Conservation (phyloP, 2,329 filamentous ascomycete genomes). For the Bimuria novae-zelandiae region DNA sequence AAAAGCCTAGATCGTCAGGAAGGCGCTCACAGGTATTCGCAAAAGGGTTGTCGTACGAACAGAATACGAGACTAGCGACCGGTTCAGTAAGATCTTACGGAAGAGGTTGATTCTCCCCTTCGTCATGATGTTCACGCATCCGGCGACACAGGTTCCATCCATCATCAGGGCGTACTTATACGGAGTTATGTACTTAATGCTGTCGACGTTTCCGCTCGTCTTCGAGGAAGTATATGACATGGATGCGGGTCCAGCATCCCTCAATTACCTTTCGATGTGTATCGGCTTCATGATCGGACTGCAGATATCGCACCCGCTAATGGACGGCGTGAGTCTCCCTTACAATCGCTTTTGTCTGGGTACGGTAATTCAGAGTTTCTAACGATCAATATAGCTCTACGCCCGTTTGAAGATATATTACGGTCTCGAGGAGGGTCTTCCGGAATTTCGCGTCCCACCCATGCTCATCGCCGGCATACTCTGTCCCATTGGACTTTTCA, state of each 20-base stretch:
- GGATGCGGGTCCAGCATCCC: conserved; percentile 58
- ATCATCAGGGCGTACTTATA: conserved; percentile 61
- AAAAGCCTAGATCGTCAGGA: conserved; percentile 30
- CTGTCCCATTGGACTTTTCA: conserved; percentile 56
- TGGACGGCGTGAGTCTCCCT: too few species aligned
- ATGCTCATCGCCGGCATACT: conserved; percentile 58
- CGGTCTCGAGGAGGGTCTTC: conserved; percentile 45
- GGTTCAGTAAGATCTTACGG: too few species aligned
- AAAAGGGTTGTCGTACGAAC: neutral
- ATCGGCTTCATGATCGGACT: conserved; percentile 60
- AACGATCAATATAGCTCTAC: too few species aligned
- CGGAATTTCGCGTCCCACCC: conserved; percentile 65
- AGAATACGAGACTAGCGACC: too few species aligned
- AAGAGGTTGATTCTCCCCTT: too few species aligned
- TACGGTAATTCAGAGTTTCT: too few species aligned
- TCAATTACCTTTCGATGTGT: conserved; percentile 66
- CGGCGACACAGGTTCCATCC: too few species aligned
- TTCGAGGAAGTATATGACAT: conserved; percentile 60
- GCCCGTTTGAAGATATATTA: too few species aligned
- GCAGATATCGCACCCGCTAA: conserved; percentile 40
- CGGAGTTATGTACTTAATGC: conserved; percentile 64
- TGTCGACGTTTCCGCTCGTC: conserved; percentile 62
- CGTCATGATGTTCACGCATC: too few species aligned
- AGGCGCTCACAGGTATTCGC: too few species aligned
- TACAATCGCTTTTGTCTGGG: too few species aligned